These are phyloP conservation scores for Macrotyloma uniflorum DNA, from an alignment of 306 rosid species.

Conservation along the genomic window DNA sequence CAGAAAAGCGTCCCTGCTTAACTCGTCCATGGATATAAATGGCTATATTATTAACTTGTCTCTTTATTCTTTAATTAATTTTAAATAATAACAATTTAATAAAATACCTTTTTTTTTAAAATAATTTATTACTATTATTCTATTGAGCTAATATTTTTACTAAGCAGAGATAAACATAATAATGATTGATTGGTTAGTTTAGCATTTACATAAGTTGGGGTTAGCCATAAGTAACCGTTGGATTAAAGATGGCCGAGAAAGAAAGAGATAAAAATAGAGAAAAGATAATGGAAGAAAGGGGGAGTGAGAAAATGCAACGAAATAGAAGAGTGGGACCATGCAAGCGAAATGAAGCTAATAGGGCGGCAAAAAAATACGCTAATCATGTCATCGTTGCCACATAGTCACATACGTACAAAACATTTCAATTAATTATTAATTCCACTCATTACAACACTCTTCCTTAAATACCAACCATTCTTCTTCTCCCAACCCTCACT, in stretches of 20 bases:
- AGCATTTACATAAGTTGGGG: not conserved
- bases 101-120: not conserved
- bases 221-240: conserved; percentile 10
- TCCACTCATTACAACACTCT: conserved; percentile 5
- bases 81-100: too few species aligned
- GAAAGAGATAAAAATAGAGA: not conserved
- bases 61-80: not conserved
- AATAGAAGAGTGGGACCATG: conserved; percentile 62
- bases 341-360: conserved; percentile 64
- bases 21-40: too few species aligned
- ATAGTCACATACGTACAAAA: not conserved
- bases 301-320: too few species aligned
- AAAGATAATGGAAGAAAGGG: not conserved
- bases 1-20: too few species aligned
- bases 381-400: conserved; percentile 33
- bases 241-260: not conserved
- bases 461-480: conserved; percentile 61
- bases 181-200: not conserved
- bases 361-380: conserved; percentile 62
- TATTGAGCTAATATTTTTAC: not conserved
- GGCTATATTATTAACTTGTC: too few species aligned
- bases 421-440: not conserved
- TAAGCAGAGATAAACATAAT: not conserved
- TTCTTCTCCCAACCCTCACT: not conserved
- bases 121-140: not conserved